Percentiles rank a stretch among this genome's conserved stretches.
phyloP scores from a whole-genome alignment of 2,329 filamentous ascomycete genomes.

The Raffaelea deltoideospora region DNA sequence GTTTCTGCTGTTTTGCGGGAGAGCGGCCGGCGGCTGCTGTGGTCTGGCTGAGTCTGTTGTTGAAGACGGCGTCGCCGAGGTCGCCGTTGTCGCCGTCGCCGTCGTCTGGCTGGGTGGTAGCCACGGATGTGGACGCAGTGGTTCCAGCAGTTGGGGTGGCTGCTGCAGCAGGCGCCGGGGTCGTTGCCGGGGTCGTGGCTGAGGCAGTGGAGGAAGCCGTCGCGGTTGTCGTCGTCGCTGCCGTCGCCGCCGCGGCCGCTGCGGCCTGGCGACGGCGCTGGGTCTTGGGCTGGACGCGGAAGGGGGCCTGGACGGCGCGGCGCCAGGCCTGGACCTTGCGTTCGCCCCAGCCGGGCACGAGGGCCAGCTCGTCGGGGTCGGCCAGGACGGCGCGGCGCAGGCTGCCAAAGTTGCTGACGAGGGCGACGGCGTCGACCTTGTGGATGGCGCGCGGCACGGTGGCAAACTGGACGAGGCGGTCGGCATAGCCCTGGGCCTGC shows the following conservation, averaged over 20 bases:
- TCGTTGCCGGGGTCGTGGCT: slow-evolving; percentile 2
- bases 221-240: slow-evolving; percentile 1
- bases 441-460: slow-evolving; percentile 83
- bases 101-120: too few species aligned
- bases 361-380: slow-evolving; percentile 65
- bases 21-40: too few species aligned
- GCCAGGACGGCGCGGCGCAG: slow-evolving; percentile 78
- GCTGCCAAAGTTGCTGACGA: slow-evolving; percentile 87
- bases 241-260: too few species aligned
- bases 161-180: too few species aligned
- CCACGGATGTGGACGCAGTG: too few species aligned
- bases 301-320: slow-evolving; percentile 68
- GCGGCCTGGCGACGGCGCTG: too few species aligned
- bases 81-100: too few species aligned
- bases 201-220: slow-evolving; percentile 4
- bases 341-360: slow-evolving; percentile 87
- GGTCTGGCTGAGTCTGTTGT: too few species aligned
- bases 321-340: slow-evolving; percentile 87
- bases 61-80: too few species aligned
- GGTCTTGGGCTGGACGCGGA: slow-evolving; percentile 38
- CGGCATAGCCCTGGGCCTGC: slow-evolving; percentile 69
- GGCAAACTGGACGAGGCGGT: slow-evolving; percentile 81
- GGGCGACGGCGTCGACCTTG: slow-evolving; percentile 80
- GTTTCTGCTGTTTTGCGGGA: too few species aligned
- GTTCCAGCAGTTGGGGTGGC: too few species aligned